Base-by-base conservation (phyloP, 208 protist species). In the Angomonas deanei region DNA sequence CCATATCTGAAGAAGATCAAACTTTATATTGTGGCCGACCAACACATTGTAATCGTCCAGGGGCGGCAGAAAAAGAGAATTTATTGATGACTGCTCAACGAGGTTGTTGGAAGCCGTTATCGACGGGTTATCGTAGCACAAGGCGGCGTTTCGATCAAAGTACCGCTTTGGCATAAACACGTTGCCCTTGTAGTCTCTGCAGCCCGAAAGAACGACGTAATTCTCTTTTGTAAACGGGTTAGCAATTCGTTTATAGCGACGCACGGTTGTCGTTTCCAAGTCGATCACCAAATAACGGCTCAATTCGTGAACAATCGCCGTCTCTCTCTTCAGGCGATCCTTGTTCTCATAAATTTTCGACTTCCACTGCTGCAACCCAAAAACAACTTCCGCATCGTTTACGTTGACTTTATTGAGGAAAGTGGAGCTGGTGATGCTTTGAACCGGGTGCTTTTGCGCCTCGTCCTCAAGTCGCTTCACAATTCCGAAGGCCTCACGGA, bases 21-120 rank as follows among this genome's bases (percentile, higher is more conserved):
- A 97, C 71, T 97, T 97, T 67, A 97, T 80, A 76, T 97, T 97
- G 73, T 97, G 92, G 21, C 92, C 92, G 10, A 97, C 92, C 39
- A 97, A 75, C 11, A 97, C 88, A 49, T 92, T 85, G 72, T 96
- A 96, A 36, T 91, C 80, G 74, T 93, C 83, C 21, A 96, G 79
- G 8, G 84, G 84, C 11, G 91, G 91, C 31, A 96, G 71, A 64
- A 93, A 93, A 32, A 96, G 72, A 8, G 90, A 96, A 54, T 82
- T 60, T 59, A 76, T 75, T 27, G 84, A 91, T n/a, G 84, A 88
- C 55, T 77, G 69, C 62, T 91, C 82, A 31, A 96, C 90, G 3
- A 92, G 64, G 30, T 86, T 59, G 55, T 73, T 85, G 6, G 64
- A 64, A 31, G 70, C 77, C 19, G 82, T 85, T 21, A 96, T 70